phyloP scores from a whole-genome alignment of 1,284 basidiomycete species.

The Trametes versicolor region DNA sequence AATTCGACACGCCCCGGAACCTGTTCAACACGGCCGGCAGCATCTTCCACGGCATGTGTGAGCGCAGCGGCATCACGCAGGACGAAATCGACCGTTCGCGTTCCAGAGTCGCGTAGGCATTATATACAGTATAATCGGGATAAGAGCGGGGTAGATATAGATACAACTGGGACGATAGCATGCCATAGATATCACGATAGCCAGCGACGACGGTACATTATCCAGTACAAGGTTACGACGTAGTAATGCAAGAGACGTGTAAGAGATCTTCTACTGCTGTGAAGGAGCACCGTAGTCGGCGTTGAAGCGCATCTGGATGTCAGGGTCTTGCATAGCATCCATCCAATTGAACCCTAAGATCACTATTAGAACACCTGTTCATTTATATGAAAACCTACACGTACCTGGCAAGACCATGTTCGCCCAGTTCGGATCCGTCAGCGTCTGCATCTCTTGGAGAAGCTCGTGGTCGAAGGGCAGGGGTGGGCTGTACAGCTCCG shows the following conservation, averaged over 20 bases:
- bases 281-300: constrained; percentile 9
- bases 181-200: constrained; percentile 16
- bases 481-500: constrained; percentile 60
- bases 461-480: constrained; percentile 68
- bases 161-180: constrained; percentile 28
- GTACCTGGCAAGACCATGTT: constrained; percentile 62
- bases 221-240: constrained; percentile 7
- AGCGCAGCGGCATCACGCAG: constrained; percentile 63
- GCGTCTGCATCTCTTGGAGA: constrained; percentile 66
- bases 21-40: constrained; percentile 64
- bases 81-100: constrained; percentile 56
- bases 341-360: constrained; percentile 43
- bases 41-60: constrained; percentile 76
- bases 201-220: constrained; percentile 16
- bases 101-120: constrained; percentile 22
- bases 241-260: background rate
- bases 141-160: constrained; percentile 14
- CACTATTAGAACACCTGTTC: background rate
- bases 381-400: constrained; percentile 30
- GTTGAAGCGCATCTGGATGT: constrained; percentile 31
- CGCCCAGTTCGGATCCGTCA: constrained; percentile 63
- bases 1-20: constrained; percentile 74
- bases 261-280: background rate
- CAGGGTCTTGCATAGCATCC: constrained; percentile 34
- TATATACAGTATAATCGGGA: constrained; percentile 6